Evolutionary conservation across 2,329 filamentous ascomycete species (phyloP).

Genomic region (Monilinia fructigena): DNA sequence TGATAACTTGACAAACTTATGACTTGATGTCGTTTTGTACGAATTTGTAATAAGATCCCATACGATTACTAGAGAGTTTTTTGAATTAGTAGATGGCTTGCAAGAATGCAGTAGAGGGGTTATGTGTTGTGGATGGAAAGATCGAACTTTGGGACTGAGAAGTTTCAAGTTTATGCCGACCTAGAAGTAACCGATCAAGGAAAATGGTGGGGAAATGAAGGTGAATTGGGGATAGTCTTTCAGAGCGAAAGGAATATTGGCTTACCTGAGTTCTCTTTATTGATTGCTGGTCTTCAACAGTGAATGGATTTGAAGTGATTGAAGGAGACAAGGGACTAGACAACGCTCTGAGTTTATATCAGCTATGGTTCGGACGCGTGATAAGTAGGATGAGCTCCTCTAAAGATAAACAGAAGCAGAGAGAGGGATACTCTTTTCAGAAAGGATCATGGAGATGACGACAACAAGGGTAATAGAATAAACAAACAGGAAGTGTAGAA

Average conservation of each 20-base stretch:
- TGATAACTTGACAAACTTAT: not conserved
- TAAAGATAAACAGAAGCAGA: not conserved
- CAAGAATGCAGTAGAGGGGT: not conserved
- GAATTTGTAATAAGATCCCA: not conserved
- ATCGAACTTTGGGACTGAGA: not conserved
- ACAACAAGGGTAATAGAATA: not conserved
- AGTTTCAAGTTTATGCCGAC: not conserved
- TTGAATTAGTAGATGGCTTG: not conserved
- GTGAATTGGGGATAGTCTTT: slow-evolving; percentile 4
- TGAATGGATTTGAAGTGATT: not conserved
- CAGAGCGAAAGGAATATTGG: not conserved
- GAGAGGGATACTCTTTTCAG: not conserved
- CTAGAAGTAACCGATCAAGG: not conserved
- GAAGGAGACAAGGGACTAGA: no score
- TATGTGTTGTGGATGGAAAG: not conserved
- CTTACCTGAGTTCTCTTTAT: not conserved
- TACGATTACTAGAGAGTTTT: not conserved
- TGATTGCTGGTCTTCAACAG: not conserved
- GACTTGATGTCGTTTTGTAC: not conserved
- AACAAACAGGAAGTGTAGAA: not conserved
- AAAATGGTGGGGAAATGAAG: not conserved
- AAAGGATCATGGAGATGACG: not conserved
- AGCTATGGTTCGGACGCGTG: not conserved
- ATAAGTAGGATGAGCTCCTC: not conserved
- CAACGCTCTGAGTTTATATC: not conserved